Evolutionary conservation across 352 stramenopile species (phyloP), one percentile per base, ranked within the genome.

Genomic region (Globisporangium parvum): DNA sequence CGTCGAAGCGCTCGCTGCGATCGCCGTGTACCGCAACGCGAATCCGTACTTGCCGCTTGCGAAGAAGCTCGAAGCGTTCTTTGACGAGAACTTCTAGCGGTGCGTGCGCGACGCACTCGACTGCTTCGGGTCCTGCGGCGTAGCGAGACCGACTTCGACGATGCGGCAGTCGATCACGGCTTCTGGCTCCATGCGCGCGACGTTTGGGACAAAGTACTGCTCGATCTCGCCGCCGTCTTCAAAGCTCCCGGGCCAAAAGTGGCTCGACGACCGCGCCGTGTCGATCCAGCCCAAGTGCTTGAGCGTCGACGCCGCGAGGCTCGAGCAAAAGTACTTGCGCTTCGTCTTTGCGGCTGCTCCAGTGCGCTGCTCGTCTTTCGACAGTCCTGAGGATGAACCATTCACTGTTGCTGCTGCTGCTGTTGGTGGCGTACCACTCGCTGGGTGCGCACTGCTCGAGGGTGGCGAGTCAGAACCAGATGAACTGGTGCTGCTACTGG

Each of bases 241-340:
- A 65, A 91, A 94, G 59, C 81, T 92, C 23, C 84, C 81, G 0
- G 84, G 84, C 84, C 84, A 94, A 54, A 91, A 94, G 35, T 87
- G 88, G 35, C 73, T 91, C 6, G 77, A 73, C 28, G 77, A 84
- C 17, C 78, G 76, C 21, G 59, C 85, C 1, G 80, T 90, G 8
- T 85, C 48, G 33, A 94, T 59, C 84, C 84, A 94, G 0, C 81
- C 81, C 6, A 94, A 31, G 17, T 92, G 70, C 55, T 91, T 91
- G 48, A 89, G 75, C 12, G 81, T 75, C n/a, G 81, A 78, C 6
- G 84, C 84, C 14, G 80, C 84, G 11, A 94, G 69, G 39, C 81
- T 90, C 15, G 84, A 94, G 53, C 84, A 94, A 69, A 94, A 92
- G 53, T 91, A 94, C 64, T 92, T 92, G 42, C 75, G 77, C 58